phyloP scores from a whole-genome alignment of 2,329 filamentous ascomycete species.

The Fonsecaea pugnacius region DNA sequence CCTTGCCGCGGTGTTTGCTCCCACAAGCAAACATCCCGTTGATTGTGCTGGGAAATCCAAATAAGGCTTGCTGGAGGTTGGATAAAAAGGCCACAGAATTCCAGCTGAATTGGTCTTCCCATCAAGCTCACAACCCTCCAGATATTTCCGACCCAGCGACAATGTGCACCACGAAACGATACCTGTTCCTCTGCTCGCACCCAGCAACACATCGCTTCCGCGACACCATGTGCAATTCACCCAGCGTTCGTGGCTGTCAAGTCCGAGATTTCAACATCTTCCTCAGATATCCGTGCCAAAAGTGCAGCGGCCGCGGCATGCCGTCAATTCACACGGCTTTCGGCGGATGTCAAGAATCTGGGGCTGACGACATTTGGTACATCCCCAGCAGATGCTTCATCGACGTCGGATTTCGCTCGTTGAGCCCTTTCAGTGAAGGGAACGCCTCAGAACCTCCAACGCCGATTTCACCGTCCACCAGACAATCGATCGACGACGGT shows the following conservation, averaged over 20 bases:
- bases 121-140: neutral
- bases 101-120: neutral
- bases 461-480: constrained; percentile 8
- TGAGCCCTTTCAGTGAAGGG: constrained; percentile 30
- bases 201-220: constrained; percentile 35
- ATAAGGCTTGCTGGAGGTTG: neutral
- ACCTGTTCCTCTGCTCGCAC: constrained; percentile 31
- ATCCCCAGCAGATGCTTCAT: constrained; percentile 35
- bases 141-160: neutral
- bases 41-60: neutral
- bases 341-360: neutral
- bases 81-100: neutral
- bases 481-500: constrained; percentile 13
- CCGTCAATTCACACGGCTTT: neutral
- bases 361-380: constrained; percentile 29
- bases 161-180: constrained; percentile 34
- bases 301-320: constrained; percentile 22
- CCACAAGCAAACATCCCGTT: neutral
- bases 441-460: constrained; percentile 4
- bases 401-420: constrained; percentile 33
- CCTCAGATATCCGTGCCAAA: constrained; percentile 23
- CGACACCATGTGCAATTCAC: constrained; percentile 20
- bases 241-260: constrained; percentile 26
- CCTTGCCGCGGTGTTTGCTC: neutral
- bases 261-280: constrained; percentile 22